A percentile compares a stretch with the other conserved stretches of the same genome.
Evolutionary conservation across 257 asterid species (phyloP).

Genomic region (Solanum rostratum): DNA sequence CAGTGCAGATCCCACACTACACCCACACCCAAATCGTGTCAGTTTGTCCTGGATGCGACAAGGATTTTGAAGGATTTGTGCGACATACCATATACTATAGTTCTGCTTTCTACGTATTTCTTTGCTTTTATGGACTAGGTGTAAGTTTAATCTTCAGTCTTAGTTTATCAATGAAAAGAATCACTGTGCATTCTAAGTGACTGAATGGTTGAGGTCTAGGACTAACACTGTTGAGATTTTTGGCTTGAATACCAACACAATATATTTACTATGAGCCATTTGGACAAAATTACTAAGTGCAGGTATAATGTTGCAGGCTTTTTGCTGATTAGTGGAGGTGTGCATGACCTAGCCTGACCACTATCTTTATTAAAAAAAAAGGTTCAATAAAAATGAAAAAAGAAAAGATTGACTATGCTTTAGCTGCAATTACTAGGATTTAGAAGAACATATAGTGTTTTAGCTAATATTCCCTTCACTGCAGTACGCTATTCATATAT

Average conservation of each 20-base stretch:
- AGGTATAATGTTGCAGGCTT: not conserved
- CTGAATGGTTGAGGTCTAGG: not conserved
- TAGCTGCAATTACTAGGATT: not conserved
- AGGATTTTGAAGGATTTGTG: not conserved
- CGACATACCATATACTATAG: not conserved
- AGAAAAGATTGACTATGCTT: not conserved
- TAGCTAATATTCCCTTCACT: not conserved
- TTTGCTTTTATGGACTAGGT: not conserved
- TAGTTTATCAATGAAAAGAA: not conserved
- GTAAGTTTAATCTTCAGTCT: not conserved
- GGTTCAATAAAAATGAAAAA: not conserved
- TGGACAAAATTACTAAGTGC: not conserved
- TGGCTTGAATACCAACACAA: not conserved
- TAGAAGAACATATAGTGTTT: not conserved
- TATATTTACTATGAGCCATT: not conserved
- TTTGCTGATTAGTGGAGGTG: not conserved
- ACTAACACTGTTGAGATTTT: not conserved
- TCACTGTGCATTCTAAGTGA: not conserved
- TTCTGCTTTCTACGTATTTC: not conserved
- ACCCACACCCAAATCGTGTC: not conserved
- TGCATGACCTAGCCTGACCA: not conserved
- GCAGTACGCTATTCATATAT: not conserved
- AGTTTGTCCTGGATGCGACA: not conserved
- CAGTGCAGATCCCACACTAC: not conserved
- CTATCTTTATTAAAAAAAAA: not conserved